phyloP scores from a whole-genome alignment of 1,284 basidiomycete species.

The Marasmius tenuissimus region DNA sequence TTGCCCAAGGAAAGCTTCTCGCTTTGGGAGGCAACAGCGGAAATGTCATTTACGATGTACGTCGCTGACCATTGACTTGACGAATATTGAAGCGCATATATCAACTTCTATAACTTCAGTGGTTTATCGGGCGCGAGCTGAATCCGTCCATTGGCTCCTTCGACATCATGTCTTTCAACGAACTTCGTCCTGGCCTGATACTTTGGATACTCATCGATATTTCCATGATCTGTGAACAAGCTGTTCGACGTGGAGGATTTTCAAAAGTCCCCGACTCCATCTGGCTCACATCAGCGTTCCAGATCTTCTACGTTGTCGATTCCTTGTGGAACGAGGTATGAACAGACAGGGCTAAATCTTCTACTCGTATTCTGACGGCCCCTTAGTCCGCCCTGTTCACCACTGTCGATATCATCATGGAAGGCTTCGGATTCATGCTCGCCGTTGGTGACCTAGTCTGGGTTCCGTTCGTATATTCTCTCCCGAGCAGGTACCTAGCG shows the following conservation, averaged over 20 bases:
- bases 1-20: slow-evolving; percentile 66
- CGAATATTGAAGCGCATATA: not conserved
- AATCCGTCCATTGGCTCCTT: slow-evolving; percentile 89
- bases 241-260: slow-evolving; percentile 61
- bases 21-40: slow-evolving; percentile 93
- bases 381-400: slow-evolving; percentile 82
- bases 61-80: slow-evolving; percentile 26
- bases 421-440: slow-evolving; percentile 99
- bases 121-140: slow-evolving; percentile 93
- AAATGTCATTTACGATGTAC: slow-evolving; percentile 87
- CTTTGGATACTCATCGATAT: slow-evolving; percentile 93
- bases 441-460: slow-evolving; percentile 92
- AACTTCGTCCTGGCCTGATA: slow-evolving; percentile 92
- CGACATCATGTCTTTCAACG: slow-evolving; percentile 97
- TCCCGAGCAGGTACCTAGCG: slow-evolving; percentile 93
- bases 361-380: not conserved
- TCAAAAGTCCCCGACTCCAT: slow-evolving; percentile 83
- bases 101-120: slow-evolving; percentile 49
- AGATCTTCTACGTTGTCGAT: slow-evolving; percentile 87
- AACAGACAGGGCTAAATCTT: not conserved
- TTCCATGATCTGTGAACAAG: slow-evolving; percentile 91
- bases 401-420: slow-evolving; percentile 97
- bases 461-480: slow-evolving; percentile 93
- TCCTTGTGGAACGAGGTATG: slow-evolving; percentile 85
- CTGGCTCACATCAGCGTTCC: slow-evolving; percentile 86